Evolutionary conservation across 768 basidiomycete genomes (phyloP), one percentile per base, ranked within the genome.

Genomic region (Lyophyllum atratum): DNA sequence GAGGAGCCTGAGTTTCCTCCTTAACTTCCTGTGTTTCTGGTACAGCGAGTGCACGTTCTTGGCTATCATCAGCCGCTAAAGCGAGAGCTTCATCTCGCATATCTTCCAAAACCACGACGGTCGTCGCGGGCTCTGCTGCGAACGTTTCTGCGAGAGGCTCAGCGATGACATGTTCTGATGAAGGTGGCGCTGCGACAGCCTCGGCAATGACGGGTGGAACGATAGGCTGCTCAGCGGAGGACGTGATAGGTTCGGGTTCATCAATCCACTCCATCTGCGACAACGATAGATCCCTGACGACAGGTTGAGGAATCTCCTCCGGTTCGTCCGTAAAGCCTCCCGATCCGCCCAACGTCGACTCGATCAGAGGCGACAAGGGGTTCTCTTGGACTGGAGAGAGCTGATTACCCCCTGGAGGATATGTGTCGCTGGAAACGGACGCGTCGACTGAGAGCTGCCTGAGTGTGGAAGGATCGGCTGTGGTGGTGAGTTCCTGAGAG

Each of bases 241-340:
- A 17, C 8, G 51, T 34, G 31, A 45, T 22, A 24, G 59, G 40
- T 19, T 56, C 60, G 34, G 58, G 49, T 37, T 52, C 65, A 12
- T 59, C 53, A 19, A 52, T 56, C 14, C 66, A 57, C 11, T 61
- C 58, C 28, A 60, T 37, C 42, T 64, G 62, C 33, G 31, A 37
- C 9, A 64, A 55, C 33, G 31, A 37, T 8, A 64, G 54, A 51
- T 78, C 74, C 7, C 37, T 26, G 26, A 72, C 68, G 1, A 66
- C 54, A 34, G 72, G 59, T 40, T 72, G 69, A 10, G 74, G 72
- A 46, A 82, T 66, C 9, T 74, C 74, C 39, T 84, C 83, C 3
- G 77, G 75, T 49, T 82, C 80, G 21, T 79, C 80, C 0, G 80
- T 84, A 67, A 85, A 79, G 5, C 80, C 81, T 5, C 79, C 80